Evolutionary conservation across 306 rosid species (phyloP).

Genomic region (Canavalia ensiformis): DNA sequence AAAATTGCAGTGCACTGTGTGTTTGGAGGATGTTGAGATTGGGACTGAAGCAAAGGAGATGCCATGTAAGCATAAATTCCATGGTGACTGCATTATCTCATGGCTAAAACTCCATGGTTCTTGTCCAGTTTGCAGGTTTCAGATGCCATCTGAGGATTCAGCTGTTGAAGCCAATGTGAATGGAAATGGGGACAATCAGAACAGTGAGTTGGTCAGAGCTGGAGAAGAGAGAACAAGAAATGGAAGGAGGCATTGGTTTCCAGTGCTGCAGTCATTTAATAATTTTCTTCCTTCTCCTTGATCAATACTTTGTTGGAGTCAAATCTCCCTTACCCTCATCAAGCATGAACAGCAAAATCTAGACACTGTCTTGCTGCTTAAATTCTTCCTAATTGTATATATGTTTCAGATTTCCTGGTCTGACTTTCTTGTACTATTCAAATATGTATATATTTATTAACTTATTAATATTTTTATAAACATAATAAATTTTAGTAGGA

Average conservation of each 20-base stretch:
- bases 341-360: not conserved
- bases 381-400: constrained; percentile 21
- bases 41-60: constrained; percentile 74
- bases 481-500: not conserved
- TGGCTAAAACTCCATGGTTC: constrained; percentile 87
- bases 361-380: not conserved
- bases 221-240: constrained; percentile 57
- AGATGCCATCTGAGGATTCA: constrained; percentile 66
- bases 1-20: constrained; percentile 68
- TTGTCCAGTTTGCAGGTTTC: constrained; percentile 89
- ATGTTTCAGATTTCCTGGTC: constrained; percentile 6
- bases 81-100: constrained; percentile 70
- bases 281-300: constrained; percentile 68
- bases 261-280: constrained; percentile 68
- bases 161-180: constrained; percentile 46
- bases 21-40: constrained; percentile 80
- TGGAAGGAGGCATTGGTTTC: constrained; percentile 73
- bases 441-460: not conserved
- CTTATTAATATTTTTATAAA: not conserved
- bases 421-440: not conserved
- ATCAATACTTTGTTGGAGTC: constrained; percentile 33
- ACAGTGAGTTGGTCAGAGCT: constrained; percentile 46
- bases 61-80: constrained; percentile 90
- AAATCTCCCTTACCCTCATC: constrained; percentile 19
- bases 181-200: constrained; percentile 37